phyloP scores from a whole-genome alignment of 495 filamentous ascomycete species.

The Thermochaetoides thermophila region DNA sequence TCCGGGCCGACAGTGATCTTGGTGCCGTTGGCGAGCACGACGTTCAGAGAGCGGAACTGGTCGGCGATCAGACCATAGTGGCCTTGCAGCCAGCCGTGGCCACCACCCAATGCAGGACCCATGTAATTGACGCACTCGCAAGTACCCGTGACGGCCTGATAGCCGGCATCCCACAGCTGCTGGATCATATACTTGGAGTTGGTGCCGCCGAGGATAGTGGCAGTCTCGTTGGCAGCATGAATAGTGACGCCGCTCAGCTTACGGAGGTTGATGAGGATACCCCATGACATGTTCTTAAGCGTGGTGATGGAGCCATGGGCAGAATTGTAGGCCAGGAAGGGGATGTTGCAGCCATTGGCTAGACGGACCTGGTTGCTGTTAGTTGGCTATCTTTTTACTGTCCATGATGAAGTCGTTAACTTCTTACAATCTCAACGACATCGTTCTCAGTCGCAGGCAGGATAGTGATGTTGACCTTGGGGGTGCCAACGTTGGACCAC shows the following conservation, averaged over 20 bases:
- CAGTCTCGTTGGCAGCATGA: constrained; percentile 29
- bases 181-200: constrained; percentile 21
- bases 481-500: constrained; percentile 14
- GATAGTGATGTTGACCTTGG: constrained; percentile 32
- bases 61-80: constrained; percentile 23
- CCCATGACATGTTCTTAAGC: constrained; percentile 28
- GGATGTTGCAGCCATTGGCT: constrained; percentile 16
- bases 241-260: constrained; percentile 29
- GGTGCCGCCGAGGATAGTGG: constrained; percentile 36
- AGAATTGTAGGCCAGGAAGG: constrained; percentile 36
- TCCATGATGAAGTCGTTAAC: too few species aligned
- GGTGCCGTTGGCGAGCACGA: constrained; percentile 25
- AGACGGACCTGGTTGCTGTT: constrained; percentile 1
- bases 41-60: constrained; percentile 26
- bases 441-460: constrained; percentile 36
- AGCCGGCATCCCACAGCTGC: constrained; percentile 20
- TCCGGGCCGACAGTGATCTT: constrained; percentile 23
- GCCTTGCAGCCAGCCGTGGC: constrained; percentile 20
- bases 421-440: constrained; percentile 33
- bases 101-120: constrained; percentile 24
- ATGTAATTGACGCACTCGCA: constrained; percentile 42
- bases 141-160: constrained; percentile 34
- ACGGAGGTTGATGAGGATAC: constrained; percentile 34
- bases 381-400: too few species aligned
- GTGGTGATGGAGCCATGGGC: constrained; percentile 31